Percentiles rank a stretch among this genome's conserved stretches.
phyloP scores from a whole-genome alignment of 2,329 filamentous ascomycete species.

The Coniochaeta ligniaria region DNA sequence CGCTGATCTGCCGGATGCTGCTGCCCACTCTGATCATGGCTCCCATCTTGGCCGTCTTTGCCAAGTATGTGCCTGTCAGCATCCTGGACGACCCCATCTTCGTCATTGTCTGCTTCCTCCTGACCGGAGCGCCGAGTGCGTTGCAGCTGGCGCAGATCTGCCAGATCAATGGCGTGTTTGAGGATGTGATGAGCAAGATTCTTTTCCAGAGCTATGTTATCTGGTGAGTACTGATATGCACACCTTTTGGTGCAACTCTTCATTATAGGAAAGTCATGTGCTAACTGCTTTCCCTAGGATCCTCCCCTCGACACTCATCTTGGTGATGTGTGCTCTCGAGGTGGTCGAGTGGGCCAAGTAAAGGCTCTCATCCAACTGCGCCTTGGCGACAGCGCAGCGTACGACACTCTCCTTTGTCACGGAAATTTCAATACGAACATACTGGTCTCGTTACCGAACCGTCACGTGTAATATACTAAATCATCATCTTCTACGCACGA shows the following conservation, averaged over 20 bases:
- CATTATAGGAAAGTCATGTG: not conserved
- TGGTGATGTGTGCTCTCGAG: conserved; percentile 88
- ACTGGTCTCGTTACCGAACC: not conserved
- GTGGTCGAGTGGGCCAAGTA: conserved; percentile 76
- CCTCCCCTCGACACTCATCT: conserved; percentile 79
- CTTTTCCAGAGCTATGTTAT: conserved; percentile 96
- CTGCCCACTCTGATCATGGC: conserved; percentile 90
- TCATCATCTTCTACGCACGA: not conserved
- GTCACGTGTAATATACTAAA: not conserved
- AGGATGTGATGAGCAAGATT: conserved; percentile 86
- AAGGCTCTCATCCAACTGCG: not conserved
- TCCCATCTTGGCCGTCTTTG: conserved; percentile 75
- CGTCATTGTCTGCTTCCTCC: conserved; percentile 92
- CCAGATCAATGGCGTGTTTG: conserved; percentile 95
- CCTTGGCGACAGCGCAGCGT: not conserved
- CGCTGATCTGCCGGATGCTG: conserved; percentile 83
- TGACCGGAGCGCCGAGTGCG: conserved; percentile 88
- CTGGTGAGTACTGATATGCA: conserved; percentile 51
- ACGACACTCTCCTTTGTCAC: not conserved
- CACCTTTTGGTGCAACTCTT: not conserved
- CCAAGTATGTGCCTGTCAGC: conserved; percentile 86
- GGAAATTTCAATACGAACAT: not conserved
- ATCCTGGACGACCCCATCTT: conserved; percentile 98
- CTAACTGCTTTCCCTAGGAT: conserved; percentile 53
- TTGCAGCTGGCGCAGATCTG: conserved; percentile 96